A percentile compares a stretch with the other conserved stretches of the same genome.
These are phyloP conservation scores for Fusarium sp. DNA, from an alignment of 2,329 filamentous ascomycete genomes.

Conservation along the genomic window DNA sequence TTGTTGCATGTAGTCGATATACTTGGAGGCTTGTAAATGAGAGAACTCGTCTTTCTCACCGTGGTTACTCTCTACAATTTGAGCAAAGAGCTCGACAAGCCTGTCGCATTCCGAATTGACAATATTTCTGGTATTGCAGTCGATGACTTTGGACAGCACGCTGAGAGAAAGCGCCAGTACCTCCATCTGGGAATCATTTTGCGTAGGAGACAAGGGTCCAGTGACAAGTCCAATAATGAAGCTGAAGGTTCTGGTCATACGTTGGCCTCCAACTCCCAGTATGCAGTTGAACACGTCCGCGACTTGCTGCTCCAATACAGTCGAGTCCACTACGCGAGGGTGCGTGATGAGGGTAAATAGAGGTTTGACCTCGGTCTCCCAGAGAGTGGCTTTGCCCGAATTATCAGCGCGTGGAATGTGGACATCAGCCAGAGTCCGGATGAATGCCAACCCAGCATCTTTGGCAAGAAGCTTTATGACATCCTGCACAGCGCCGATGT, in stretches of 20 bases:
- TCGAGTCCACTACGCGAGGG: neutral
- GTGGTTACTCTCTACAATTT: neutral
- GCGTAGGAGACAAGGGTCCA: neutral
- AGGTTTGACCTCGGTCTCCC: neutral
- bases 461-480: neutral
- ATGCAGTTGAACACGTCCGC: conserved; percentile 1
- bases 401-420: neutral
- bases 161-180: neutral
- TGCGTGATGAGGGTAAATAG: neutral
- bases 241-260: neutral
- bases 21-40: neutral
- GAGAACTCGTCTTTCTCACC: neutral
- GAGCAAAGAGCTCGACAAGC: neutral
- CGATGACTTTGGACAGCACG: neutral
- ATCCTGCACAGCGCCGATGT: neutral
- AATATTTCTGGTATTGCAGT: conserved; percentile 4
- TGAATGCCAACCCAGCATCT: neutral
- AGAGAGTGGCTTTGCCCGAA: neutral
- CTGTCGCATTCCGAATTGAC: neutral
- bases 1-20: conserved; percentile 7
- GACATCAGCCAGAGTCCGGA: neutral
- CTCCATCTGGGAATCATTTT: neutral
- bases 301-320: conserved; percentile 1
- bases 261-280: neutral
- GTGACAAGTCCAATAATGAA: neutral